Conservation (phyloP, 192 early-diverging fungal genomes). For the Backusella macrospora region DNA sequence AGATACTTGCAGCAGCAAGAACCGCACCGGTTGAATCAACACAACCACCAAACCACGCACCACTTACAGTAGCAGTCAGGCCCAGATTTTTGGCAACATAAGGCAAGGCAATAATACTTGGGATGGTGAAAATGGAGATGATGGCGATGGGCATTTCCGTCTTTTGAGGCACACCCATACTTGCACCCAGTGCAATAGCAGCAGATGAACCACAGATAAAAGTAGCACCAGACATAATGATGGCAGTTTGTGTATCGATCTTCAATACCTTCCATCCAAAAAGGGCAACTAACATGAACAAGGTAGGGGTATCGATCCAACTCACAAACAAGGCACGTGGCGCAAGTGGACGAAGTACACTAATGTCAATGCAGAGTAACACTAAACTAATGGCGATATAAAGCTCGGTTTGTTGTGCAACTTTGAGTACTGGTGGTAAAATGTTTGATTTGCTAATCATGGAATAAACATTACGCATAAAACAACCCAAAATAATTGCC, state of each 20-base stretch:
- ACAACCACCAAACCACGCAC: conserved; percentile 60
- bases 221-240: conserved; percentile 58
- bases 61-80: conserved; percentile 44
- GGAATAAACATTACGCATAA: conserved; percentile 42
- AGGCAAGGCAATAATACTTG: conserved; percentile 55
- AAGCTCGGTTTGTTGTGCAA: conserved; percentile 56
- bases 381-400: conserved; percentile 59
- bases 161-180: conserved; percentile 48
- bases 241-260: conserved; percentile 52
- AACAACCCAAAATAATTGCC: conserved; percentile 56
- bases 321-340: conserved; percentile 57
- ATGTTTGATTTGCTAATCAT: conserved; percentile 11
- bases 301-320: conserved; percentile 56
- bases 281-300: conserved; percentile 52
- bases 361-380: conserved; percentile 53
- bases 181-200: conserved; percentile 50
- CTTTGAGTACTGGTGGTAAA: conserved; percentile 53
- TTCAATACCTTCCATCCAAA: conserved; percentile 47
- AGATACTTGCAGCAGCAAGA: conserved; percentile 55
- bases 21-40: conserved; percentile 60
- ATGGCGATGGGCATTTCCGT: conserved; percentile 60
- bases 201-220: conserved; percentile 59
- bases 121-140: conserved; percentile 58
- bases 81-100: conserved; percentile 51
- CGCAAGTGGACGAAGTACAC: conserved; percentile 47